phyloP scores from a whole-genome alignment of 306 rosid species.

The Pterocarpus macrocarpus region DNA sequence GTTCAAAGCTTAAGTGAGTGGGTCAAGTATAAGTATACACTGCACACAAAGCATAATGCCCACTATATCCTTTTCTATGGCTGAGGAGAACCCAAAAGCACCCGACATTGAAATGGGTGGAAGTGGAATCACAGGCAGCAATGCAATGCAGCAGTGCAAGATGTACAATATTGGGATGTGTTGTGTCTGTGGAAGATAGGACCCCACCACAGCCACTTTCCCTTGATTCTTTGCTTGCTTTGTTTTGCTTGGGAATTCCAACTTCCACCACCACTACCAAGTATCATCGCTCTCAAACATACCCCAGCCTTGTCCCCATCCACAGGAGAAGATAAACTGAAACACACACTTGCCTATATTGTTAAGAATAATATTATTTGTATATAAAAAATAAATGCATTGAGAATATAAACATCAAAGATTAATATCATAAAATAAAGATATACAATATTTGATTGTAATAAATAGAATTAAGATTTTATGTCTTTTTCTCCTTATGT shows the following conservation, averaged over 20 bases:
- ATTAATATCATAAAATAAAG: too few species aligned
- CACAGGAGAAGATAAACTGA: slow-evolving; percentile 25
- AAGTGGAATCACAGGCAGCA: slow-evolving; percentile 48
- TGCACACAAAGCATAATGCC: neutral
- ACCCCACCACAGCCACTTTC: slow-evolving; percentile 71
- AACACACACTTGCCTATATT: neutral
- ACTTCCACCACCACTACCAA: slow-evolving; percentile 47
- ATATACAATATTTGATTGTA: too few species aligned
- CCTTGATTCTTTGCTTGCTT: slow-evolving; percentile 35
- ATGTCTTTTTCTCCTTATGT: too few species aligned
- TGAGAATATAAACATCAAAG: too few species aligned
- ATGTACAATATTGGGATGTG: slow-evolving; percentile 66
- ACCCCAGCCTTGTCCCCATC: slow-evolving; percentile 61
- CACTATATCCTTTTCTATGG: neutral
- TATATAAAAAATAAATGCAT: neutral
- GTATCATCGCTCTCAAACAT: slow-evolving; percentile 58
- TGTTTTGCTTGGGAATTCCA: slow-evolving; percentile 56
- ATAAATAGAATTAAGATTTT: too few species aligned
- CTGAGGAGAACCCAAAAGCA: slow-evolving; percentile 32
- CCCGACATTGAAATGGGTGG: slow-evolving; percentile 56
- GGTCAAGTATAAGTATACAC: too few species aligned
- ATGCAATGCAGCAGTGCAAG: slow-evolving; percentile 60
- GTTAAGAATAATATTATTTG: slow-evolving; percentile 10
- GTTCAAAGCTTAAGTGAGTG: too few species aligned
- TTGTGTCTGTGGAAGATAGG: slow-evolving; percentile 42